Percentiles rank a stretch among this genome's conserved stretches.
phyloP scores from a whole-genome alignment of 495 filamentous ascomycete species.

The Arthonia radiata region DNA sequence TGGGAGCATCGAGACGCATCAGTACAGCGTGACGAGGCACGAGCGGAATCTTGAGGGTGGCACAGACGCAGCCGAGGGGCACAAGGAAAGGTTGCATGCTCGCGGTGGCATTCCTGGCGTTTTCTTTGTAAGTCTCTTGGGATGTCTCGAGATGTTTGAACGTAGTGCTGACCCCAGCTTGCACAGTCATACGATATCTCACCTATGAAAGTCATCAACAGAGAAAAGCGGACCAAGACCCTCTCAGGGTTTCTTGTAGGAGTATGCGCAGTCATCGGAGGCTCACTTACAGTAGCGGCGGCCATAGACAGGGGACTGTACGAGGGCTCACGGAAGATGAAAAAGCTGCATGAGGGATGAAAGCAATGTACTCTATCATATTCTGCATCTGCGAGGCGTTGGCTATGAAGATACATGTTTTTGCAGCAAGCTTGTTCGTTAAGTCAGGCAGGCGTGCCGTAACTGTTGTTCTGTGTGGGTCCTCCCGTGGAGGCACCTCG shows the following conservation, averaged over 20 bases:
- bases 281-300: slow-evolving; percentile 85
- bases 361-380: no score
- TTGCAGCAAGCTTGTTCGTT: no score
- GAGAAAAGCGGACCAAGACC: slow-evolving; percentile 65
- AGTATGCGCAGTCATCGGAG: slow-evolving; percentile 81
- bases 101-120: slow-evolving; percentile 84
- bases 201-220: slow-evolving; percentile 98
- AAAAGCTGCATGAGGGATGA: no score
- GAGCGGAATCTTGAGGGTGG: slow-evolving; percentile 67
- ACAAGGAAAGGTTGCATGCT: slow-evolving; percentile 74
- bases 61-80: slow-evolving; percentile 56
- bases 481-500: no score
- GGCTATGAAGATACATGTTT: no score
- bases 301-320: slow-evolving; percentile 81
- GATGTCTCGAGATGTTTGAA: slow-evolving; percentile 9
- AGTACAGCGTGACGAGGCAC: slow-evolving; percentile 92
- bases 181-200: no score
- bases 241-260: slow-evolving; percentile 82
- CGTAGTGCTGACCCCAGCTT: no score
- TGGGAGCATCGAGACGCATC: slow-evolving; percentile 85
- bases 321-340: slow-evolving; percentile 62
- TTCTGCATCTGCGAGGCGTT: no score
- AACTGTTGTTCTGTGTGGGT: no score
- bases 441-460: no score
- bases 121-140: slow-evolving; percentile 48